These are phyloP conservation scores for Adansonia rubrostipa DNA, from an alignment of 441 rosid genomes.

Conservation along the genomic window DNA sequence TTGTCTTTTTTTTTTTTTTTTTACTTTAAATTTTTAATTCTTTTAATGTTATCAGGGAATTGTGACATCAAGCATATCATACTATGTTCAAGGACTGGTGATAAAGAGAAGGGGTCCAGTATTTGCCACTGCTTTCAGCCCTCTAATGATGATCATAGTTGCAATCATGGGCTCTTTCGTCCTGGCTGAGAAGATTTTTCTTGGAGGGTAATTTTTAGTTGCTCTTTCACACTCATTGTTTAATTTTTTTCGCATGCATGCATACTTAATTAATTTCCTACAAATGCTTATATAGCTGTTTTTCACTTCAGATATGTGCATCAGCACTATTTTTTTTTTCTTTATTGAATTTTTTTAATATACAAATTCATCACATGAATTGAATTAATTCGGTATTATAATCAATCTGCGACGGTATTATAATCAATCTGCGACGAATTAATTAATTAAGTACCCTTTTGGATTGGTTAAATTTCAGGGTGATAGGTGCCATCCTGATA, in stretches of 20 bases:
- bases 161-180: constrained; percentile 82
- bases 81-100: constrained; percentile 80
- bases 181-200: constrained; percentile 63
- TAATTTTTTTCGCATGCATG: neutral
- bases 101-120: constrained; percentile 73
- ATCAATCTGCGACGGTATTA: too few species aligned
- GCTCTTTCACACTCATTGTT: neutral
- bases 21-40: too few species aligned
- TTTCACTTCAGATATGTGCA: neutral
- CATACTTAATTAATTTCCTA: too few species aligned
- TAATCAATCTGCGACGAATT: neutral
- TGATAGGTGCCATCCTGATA: constrained; percentile 59
- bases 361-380: too few species aligned
- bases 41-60: constrained; percentile 53
- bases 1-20: too few species aligned
- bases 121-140: constrained; percentile 82
- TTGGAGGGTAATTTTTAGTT: constrained; percentile 58
- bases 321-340: too few species aligned
- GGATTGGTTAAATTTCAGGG: constrained; percentile 41
- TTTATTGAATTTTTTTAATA: too few species aligned
- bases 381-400: neutral
- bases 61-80: constrained; percentile 79
- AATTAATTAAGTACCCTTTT: neutral
- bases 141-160: constrained; percentile 73
- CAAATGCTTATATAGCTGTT: neutral